Evolutionary conservation across 768 basidiomycete species (phyloP).

Genomic region (Boletus rufocinnamomeus): DNA sequence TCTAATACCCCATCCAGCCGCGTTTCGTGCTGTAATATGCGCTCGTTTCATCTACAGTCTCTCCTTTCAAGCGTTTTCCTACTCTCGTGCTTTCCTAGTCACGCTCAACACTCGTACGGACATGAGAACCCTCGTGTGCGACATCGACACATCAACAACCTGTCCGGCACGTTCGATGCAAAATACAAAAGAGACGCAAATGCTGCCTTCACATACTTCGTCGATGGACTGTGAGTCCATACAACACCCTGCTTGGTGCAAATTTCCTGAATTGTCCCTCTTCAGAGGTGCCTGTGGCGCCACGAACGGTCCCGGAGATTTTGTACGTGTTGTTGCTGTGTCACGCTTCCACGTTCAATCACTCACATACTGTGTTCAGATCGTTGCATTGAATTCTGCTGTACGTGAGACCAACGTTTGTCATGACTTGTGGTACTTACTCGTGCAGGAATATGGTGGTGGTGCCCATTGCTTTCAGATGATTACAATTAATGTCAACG

Average conservation of each 20-base stretch:
- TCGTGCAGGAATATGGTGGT: conserved; percentile 40
- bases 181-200: conserved; percentile 22
- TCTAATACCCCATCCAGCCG: conserved; percentile 1
- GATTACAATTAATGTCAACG: conserved; percentile 45
- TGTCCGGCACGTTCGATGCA: conserved; percentile 1
- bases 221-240: conserved; percentile 27
- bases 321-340: conserved; percentile 20
- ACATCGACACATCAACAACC: conserved; percentile 5
- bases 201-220: conserved; percentile 30
- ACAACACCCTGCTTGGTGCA: not conserved
- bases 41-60: conserved; percentile 27
- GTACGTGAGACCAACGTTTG: conserved; percentile 29
- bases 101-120: conserved; percentile 10
- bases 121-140: conserved; percentile 17
- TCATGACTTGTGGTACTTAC: not conserved
- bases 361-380: conserved; percentile 29
- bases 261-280: conserved; percentile 2
- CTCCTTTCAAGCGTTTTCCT: conserved; percentile 26
- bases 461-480: conserved; percentile 46
- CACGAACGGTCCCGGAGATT: conserved; percentile 27
- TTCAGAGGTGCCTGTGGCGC: conserved; percentile 45
- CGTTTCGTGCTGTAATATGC: conserved; percentile 27
- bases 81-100: conserved; percentile 13
- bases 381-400: conserved; percentile 45
- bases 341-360: not conserved